Evolutionary conservation across 176 grass and related monocot genomes (phyloP).

Genomic region (Aegilops bicornis): DNA sequence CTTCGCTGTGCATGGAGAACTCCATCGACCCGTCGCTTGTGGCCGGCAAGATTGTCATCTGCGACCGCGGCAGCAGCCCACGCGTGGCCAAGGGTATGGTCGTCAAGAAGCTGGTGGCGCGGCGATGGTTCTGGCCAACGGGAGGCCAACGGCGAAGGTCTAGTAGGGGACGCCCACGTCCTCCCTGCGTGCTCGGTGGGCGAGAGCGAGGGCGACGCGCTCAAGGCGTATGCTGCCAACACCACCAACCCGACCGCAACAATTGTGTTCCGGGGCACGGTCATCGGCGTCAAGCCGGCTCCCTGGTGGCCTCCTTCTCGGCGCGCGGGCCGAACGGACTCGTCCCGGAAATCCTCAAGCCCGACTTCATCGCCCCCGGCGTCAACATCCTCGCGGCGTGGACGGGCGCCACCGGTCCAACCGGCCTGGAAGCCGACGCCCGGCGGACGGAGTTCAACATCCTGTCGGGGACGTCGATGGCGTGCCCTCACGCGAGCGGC

Average conservation of each 20-base stretch:
- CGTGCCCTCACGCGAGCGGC: slow-evolving; percentile 90
- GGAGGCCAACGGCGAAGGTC: slow-evolving; percentile 75
- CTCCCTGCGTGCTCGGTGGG: slow-evolving; percentile 80
- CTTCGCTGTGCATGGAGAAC: slow-evolving; percentile 94
- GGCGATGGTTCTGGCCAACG: slow-evolving; percentile 85
- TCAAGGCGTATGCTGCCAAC: slow-evolving; percentile 61
- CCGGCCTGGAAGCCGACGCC: slow-evolving; percentile 53
- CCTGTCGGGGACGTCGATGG: slow-evolving; percentile 95
- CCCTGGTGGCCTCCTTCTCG: slow-evolving; percentile 89
- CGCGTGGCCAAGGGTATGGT: slow-evolving; percentile 96
- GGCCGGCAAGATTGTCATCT: slow-evolving; percentile 81
- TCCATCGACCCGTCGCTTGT: slow-evolving; percentile 82
- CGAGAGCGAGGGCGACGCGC: slow-evolving; percentile 64
- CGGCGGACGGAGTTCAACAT: slow-evolving; percentile 95
- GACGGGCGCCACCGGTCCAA: slow-evolving; percentile 75
- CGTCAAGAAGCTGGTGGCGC: slow-evolving; percentile 74
- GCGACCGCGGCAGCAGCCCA: slow-evolving; percentile 94
- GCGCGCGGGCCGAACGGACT: slow-evolving; percentile 86
- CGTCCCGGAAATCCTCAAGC: slow-evolving; percentile 85
- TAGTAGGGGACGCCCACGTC: slow-evolving; percentile 89
- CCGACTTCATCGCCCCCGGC: slow-evolving; percentile 82
- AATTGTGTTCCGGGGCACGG: slow-evolving; percentile 70
- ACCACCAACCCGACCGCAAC: slow-evolving; percentile 51
- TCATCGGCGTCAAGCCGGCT: slow-evolving; percentile 85
- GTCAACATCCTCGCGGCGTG: slow-evolving; percentile 97